These are phyloP conservation scores for Nematodospora anomalae DNA, from an alignment of 1,139 yeast genomes.

Conservation along the genomic window DNA sequence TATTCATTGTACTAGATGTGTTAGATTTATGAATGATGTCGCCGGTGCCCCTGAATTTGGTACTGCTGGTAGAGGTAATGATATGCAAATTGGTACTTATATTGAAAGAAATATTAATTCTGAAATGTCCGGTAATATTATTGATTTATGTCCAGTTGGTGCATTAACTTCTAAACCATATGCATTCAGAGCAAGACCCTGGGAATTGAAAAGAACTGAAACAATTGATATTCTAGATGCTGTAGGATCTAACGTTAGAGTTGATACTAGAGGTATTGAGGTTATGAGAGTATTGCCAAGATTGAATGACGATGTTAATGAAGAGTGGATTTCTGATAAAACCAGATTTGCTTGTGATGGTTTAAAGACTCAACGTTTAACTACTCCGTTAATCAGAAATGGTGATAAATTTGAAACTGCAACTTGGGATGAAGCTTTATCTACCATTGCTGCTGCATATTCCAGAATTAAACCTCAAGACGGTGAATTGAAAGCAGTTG, in stretches of 20 bases:
- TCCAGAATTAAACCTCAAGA: slow-evolving; percentile 58
- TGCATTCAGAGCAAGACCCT: slow-evolving; percentile 88
- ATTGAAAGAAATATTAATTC: slow-evolving; percentile 82
- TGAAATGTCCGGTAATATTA: slow-evolving; percentile 84
- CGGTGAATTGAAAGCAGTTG: slow-evolving; percentile 76
- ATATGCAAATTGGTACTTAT: slow-evolving; percentile 89
- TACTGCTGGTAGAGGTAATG: slow-evolving; percentile 87
- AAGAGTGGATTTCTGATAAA: slow-evolving; percentile 92
- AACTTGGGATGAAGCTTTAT: slow-evolving; percentile 86
- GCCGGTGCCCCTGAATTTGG: slow-evolving; percentile 95
- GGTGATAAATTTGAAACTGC: slow-evolving; percentile 74
- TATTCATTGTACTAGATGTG: slow-evolving; percentile 91
- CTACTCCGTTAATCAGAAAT: slow-evolving; percentile 74
- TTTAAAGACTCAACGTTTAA: slow-evolving; percentile 80
- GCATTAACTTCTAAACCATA: slow-evolving; percentile 89
- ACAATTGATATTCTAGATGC: slow-evolving; percentile 86
- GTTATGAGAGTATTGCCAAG: slow-evolving; percentile 89
- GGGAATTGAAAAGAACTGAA: slow-evolving; percentile 92
- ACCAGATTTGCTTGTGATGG: slow-evolving; percentile 87
- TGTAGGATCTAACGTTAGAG: slow-evolving; percentile 78
- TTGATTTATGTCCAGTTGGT: slow-evolving; percentile 91
- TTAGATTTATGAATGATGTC: slow-evolving; percentile 84
- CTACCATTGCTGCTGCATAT: slow-evolving; percentile 67
- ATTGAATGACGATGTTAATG: slow-evolving; percentile 82
- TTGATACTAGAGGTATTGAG: slow-evolving; percentile 85